A percentile compares a stretch with the other conserved stretches of the same genome.
Evolutionary conservation across 1,284 basidiomycete species (phyloP).

Genomic region (Pseudozyma thailandica): DNA sequence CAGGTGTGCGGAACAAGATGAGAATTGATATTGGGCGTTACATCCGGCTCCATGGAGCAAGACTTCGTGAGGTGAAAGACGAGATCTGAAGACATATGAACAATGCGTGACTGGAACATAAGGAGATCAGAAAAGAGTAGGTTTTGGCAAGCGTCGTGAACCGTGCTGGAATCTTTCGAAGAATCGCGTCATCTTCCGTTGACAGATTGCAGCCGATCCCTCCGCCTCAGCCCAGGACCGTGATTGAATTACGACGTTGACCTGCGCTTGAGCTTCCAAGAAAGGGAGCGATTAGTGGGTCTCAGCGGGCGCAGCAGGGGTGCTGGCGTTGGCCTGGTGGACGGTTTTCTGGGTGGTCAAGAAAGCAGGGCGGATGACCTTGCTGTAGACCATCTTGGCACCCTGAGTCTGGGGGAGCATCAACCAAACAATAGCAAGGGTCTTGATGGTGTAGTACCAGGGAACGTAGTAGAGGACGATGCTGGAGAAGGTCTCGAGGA

Average conservation of each 20-base stretch:
- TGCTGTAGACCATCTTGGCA: constrained; percentile 67
- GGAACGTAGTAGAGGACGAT: constrained; percentile 75
- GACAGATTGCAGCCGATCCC: too few species aligned
- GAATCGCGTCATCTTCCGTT: too few species aligned
- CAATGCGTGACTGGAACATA: constrained; percentile 1
- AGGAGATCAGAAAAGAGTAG: background rate
- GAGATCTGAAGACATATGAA: background rate
- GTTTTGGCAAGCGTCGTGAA: too few species aligned
- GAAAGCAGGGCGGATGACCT: constrained; percentile 63
- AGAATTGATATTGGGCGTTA: background rate
- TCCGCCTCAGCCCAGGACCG: too few species aligned
- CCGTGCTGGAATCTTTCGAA: too few species aligned
- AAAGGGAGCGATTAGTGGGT: constrained; percentile 31
- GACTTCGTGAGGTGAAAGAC: background rate
- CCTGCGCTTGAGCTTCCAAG: background rate
- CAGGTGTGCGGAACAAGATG: too few species aligned
- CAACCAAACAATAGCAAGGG: constrained; percentile 84
- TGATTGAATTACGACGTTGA: too few species aligned
- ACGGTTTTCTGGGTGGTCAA: constrained; percentile 49
- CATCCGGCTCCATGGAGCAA: background rate
- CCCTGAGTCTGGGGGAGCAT: constrained; percentile 83
- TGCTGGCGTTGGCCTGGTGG: constrained; percentile 48
- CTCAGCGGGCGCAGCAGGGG: constrained; percentile 48
- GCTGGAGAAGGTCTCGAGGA: constrained; percentile 65
- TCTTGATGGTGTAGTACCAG: constrained; percentile 85